Base-by-base conservation (phyloP, 192 early-diverging fungal genomes). In the Endogone sp. region DNA sequence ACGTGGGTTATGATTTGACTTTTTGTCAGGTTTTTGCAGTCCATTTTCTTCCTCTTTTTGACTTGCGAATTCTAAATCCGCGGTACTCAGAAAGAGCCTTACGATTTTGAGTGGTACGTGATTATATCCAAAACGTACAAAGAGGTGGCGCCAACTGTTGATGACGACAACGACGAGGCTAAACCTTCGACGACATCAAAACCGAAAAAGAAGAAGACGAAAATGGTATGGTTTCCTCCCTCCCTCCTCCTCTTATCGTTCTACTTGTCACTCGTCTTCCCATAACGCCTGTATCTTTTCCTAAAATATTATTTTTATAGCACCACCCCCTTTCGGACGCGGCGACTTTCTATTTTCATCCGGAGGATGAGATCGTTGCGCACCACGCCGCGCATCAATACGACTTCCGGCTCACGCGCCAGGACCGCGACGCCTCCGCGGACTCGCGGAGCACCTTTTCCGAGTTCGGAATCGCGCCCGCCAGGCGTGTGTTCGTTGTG, bases 331-430 rank as follows among this genome's bases (percentile, higher is more conserved):
- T 60, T 28, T 3, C 29, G 10, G 55, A 28, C 16, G 55, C 75
- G 4, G 77, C 75, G 27, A 77, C 80, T 0, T 92, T 90, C 71
- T 94, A 92, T 75, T 91, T 91, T 71, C 95, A 97, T 71, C 84
- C 91, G 1, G 97, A 99, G 66, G 97, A 99, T 72, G 97, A 96
- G 70, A 86, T 97, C 63, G 79, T 96, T 58, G 90, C 91, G 62
- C 83, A 87, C 77, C 88, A 89, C 77, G 89, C 91, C 0, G 75
- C 84, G 30, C 75, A 89, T 29, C 84, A 85, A 55, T 92, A 92
- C 60, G 95, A 98, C 75, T 98, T 84, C 74, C 85, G 89, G 70
- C 85, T 95, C 56, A 86, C 94, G 1, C 88, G 90, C 26, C 72
- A 60, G 59, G 77, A 79, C 24, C 71, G 85, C 27, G 79, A 85